Percentiles rank a stretch among this genome's conserved stretches.
phyloP scores from a whole-genome alignment of 805 yeast species.

The Grigorovia humatica region DNA sequence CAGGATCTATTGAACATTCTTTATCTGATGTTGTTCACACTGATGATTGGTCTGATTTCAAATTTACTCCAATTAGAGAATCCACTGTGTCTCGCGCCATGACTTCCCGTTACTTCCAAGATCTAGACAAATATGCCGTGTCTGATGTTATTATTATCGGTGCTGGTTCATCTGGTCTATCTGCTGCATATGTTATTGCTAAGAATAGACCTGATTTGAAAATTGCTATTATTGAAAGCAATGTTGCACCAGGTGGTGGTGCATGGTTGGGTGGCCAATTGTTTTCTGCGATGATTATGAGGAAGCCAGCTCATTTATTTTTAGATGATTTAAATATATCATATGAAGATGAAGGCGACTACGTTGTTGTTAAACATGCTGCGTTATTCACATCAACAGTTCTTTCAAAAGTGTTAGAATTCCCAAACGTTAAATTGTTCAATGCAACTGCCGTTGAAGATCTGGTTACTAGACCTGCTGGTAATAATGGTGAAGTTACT shows the following conservation, averaged over 20 bases:
- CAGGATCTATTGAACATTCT: slow-evolving; percentile 16
- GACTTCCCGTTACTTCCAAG: slow-evolving; percentile 65
- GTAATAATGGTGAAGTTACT: slow-evolving; percentile 43
- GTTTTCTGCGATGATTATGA: slow-evolving; percentile 67
- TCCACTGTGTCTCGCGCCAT: slow-evolving; percentile 72
- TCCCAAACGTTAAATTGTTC: slow-evolving; percentile 68
- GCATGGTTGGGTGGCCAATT: slow-evolving; percentile 71
- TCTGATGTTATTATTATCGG: slow-evolving; percentile 68
- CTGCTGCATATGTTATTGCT: slow-evolving; percentile 67
- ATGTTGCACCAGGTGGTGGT: slow-evolving; percentile 75
- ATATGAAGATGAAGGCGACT: slow-evolving; percentile 72
- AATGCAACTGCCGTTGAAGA: slow-evolving; percentile 78
- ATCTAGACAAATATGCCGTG: slow-evolving; percentile 63
- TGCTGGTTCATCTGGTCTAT: slow-evolving; percentile 68
- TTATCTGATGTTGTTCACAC: slow-evolving; percentile 24
- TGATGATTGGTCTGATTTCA: slow-evolving; percentile 55
- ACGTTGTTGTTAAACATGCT: slow-evolving; percentile 72
- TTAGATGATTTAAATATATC: slow-evolving; percentile 52
- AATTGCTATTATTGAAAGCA: slow-evolving; percentile 63
- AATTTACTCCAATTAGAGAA: slow-evolving; percentile 65
- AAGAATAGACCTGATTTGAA: slow-evolving; percentile 66
- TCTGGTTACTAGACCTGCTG: slow-evolving; percentile 59
- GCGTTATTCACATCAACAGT: slow-evolving; percentile 67
- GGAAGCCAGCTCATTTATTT: slow-evolving; percentile 69
- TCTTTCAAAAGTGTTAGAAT: slow-evolving; percentile 53